Conservation (phyloP, 306 rosid species). For the Trifolium repens region DNA sequence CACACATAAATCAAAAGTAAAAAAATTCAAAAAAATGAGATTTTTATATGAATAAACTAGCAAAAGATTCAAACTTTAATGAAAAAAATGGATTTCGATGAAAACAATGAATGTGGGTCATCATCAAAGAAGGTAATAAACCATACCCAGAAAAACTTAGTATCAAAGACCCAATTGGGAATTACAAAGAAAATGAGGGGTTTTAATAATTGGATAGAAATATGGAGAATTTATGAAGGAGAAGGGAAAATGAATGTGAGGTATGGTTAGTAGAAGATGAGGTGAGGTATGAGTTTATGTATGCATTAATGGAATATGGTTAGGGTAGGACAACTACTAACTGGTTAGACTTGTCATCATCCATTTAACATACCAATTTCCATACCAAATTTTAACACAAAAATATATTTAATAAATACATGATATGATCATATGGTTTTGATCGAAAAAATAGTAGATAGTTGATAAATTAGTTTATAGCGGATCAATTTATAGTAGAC, state of each 20-base stretch:
- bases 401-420: background rate
- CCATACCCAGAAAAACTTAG: background rate
- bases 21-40: background rate
- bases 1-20: background rate
- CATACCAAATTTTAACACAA: background rate
- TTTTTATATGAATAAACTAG: background rate
- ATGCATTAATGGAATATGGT: slow-evolving; percentile 57
- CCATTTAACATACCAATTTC: slow-evolving; percentile 20
- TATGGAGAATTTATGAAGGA: background rate
- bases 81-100: slow-evolving; percentile 27
- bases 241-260: slow-evolving; percentile 19
- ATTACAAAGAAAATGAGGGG: slow-evolving; percentile 21
- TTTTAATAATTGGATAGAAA: background rate
- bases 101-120: slow-evolving; percentile 23
- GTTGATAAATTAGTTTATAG: too few relatives aligned
- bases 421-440: too few relatives aligned
- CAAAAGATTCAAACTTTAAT: slow-evolving; percentile 17
- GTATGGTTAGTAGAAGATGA: slow-evolving; percentile 39
- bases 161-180: slow-evolving; percentile 10
- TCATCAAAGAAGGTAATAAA: background rate
- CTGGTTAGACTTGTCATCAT: slow-evolving; percentile 39
- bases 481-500: too few relatives aligned
- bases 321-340: slow-evolving; percentile 76
- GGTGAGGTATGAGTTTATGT: slow-evolving; percentile 24
- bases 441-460: too few relatives aligned